phyloP scores from a whole-genome alignment of 495 filamentous ascomycete genomes.

The Talaromyces adpressus region DNA sequence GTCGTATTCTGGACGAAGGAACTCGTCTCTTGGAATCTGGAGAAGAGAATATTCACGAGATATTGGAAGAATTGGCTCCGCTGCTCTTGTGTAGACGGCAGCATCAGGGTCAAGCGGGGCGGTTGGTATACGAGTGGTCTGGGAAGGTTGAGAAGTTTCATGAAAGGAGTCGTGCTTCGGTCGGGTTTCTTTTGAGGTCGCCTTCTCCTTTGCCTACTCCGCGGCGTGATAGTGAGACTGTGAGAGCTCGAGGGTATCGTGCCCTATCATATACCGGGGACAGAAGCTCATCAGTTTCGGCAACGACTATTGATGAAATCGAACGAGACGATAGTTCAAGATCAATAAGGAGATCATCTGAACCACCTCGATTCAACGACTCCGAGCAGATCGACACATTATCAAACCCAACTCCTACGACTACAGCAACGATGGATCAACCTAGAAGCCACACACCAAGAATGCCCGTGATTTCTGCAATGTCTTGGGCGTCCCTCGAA shows the following conservation, averaged over 20 bases:
- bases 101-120: constrained; percentile 19
- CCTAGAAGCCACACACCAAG: not conserved
- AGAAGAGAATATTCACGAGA: constrained; percentile 8
- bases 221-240: not conserved
- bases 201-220: not conserved
- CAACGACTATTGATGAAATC: not conserved
- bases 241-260: too few species aligned
- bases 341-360: not conserved
- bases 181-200: not conserved
- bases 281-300: not conserved
- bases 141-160: constrained; percentile 7
- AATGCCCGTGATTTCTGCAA: not conserved
- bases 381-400: not conserved
- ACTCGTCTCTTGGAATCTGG: constrained; percentile 15
- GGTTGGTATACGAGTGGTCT: constrained; percentile 13
- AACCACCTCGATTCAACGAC: not conserved
- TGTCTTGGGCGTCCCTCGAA: not conserved
- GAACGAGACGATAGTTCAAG: not conserved
- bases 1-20: constrained; percentile 16
- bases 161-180: not conserved
- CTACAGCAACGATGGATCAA: not conserved
- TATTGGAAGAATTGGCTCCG: constrained; percentile 20
- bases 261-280: not conserved
- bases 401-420: not conserved
- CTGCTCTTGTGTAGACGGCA: constrained; percentile 18